These are phyloP conservation scores for Boehmeria nivea DNA, from an alignment of 306 rosid genomes.

Conservation along the genomic window DNA sequence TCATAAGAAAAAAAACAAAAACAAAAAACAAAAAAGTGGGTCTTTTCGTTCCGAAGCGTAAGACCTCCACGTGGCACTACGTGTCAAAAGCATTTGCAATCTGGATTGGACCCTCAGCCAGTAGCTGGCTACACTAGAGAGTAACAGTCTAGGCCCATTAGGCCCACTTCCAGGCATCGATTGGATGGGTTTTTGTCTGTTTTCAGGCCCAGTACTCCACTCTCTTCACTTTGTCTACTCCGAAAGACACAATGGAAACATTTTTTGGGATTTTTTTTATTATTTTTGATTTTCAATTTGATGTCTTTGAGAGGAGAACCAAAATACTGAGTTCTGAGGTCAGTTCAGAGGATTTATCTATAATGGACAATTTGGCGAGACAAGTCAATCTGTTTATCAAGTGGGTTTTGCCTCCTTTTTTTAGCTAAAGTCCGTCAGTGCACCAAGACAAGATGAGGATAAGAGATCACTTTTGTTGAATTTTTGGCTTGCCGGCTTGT, in stretches of 20 bases:
- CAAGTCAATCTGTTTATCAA: not conserved
- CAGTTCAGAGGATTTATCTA: no score
- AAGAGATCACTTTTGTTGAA: not conserved
- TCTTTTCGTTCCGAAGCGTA: not conserved
- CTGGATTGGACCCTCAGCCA: constrained; percentile 1
- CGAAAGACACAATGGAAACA: constrained; percentile 1
- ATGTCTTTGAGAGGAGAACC: no score
- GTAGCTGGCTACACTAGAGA: no score
- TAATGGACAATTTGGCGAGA: not conserved
- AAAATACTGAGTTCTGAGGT: no score
- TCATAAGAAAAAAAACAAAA: not conserved
- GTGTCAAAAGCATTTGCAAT: not conserved
- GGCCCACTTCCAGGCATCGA: not conserved
- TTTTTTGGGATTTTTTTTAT: no score
- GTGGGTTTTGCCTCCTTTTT: not conserved
- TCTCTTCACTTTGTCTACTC: not conserved
- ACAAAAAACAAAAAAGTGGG: no score
- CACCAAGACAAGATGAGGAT: not conserved
- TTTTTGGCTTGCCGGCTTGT: not conserved
- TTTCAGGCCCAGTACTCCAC: not conserved
- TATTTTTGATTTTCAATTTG: no score
- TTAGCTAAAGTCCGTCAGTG: no score
- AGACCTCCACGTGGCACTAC: not conserved
- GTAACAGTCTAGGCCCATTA: not conserved
- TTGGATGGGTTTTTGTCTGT: constrained; percentile 7